These are phyloP conservation scores for Schizochytrium sp. DNA, from an alignment of 108 stramenopile genomes.

Conservation along the genomic window DNA sequence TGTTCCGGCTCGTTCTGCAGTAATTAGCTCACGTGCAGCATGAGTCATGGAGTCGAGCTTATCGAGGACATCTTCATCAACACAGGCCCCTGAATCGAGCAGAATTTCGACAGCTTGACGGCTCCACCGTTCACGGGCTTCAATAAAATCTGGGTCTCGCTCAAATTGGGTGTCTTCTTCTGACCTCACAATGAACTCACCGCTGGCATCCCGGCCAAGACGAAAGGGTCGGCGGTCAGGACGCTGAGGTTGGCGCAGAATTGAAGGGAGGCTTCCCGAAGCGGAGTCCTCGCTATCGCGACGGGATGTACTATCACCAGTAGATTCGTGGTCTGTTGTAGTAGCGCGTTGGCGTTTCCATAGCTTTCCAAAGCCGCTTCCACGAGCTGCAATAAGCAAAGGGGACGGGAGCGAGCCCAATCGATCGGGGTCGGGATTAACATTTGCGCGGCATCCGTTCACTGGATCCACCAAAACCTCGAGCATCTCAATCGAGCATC, in stretches of 20 bases:
- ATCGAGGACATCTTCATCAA: constrained; percentile 29
- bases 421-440: constrained; percentile 57
- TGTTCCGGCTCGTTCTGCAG: constrained; percentile 36
- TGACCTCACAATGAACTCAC: not conserved
- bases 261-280: not conserved
- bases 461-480: constrained; percentile 53
- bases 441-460: constrained; percentile 57
- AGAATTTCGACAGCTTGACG: constrained; percentile 31
- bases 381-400: constrained; percentile 7
- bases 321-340: not conserved
- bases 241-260: not conserved
- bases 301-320: not conserved
- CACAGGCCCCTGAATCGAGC: constrained; percentile 19
- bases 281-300: not conserved
- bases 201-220: not conserved
- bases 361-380: not conserved
- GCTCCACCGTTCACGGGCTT: constrained; percentile 26
- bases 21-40: constrained; percentile 50
- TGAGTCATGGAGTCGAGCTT: constrained; percentile 26
- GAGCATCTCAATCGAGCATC: constrained; percentile 37
- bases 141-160: not conserved
- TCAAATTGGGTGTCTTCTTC: not conserved
- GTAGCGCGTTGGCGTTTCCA: constrained; percentile 38
- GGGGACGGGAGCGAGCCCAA: constrained; percentile 41
- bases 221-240: not conserved